These are phyloP conservation scores for Lunularia cruciata DNA, from an alignment of 225 moss, liverwort and hornwort species.

Conservation along the genomic window DNA sequence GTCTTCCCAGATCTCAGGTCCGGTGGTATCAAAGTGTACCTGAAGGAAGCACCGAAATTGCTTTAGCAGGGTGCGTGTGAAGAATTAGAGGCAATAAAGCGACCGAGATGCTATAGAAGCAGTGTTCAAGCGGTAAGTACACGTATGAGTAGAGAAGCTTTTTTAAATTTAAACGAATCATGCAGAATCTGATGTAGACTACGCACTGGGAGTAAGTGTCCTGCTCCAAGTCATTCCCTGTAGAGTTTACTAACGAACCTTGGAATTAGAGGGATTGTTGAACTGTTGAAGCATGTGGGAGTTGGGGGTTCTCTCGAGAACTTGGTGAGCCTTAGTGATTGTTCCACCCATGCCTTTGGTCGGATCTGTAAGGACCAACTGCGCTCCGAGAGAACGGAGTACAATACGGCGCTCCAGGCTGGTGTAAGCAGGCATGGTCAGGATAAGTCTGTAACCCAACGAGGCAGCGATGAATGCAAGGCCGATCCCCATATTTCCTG, in stretches of 20 bases:
- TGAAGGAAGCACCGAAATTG: too few species aligned
- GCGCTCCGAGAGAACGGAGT: slow-evolving; percentile 42
- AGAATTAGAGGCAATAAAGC: too few species aligned
- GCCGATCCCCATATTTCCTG: slow-evolving; percentile 49
- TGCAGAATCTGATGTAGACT: too few species aligned
- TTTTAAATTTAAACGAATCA: too few species aligned
- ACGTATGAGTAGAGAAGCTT: too few species aligned
- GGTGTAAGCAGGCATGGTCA: slow-evolving; percentile 47
- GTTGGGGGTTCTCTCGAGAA: slow-evolving; percentile 28
- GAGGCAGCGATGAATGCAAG: slow-evolving; percentile 45
- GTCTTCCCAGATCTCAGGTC: slow-evolving; percentile 54
- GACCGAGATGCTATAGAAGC: too few species aligned
- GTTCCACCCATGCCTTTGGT: slow-evolving; percentile 45
- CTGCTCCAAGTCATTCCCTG: too few species aligned
- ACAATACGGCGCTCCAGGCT: slow-evolving; percentile 48
- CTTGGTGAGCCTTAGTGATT: slow-evolving; percentile 40
- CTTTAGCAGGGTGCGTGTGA: too few species aligned
- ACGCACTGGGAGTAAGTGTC: too few species aligned
- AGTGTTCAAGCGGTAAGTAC: too few species aligned
- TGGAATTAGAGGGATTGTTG: slow-evolving; percentile 44
- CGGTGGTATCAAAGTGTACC: slow-evolving; percentile 53
- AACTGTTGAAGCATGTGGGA: slow-evolving; percentile 54
- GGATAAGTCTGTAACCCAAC: slow-evolving; percentile 41
- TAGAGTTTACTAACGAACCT: too few species aligned
- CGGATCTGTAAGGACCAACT: slow-evolving; percentile 45